Conservation (phyloP, 2,329 filamentous ascomycete species). For the Beauveria brongniartii region DNA sequence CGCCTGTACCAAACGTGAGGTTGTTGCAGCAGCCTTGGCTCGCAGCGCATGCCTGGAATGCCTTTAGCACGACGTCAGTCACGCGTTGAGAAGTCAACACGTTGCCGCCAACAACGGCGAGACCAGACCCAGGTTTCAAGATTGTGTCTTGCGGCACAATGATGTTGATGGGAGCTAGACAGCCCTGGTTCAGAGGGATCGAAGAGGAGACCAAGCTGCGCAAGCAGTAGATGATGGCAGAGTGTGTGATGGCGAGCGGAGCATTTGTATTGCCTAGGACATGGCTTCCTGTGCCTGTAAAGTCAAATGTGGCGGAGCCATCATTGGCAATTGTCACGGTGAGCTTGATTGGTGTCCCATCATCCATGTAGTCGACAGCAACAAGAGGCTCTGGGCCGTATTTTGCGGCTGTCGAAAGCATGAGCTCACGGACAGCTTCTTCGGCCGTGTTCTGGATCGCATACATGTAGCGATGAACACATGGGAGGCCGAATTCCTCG, state of each 20-base stretch:
- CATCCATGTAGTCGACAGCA: slow-evolving; percentile 64
- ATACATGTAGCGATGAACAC: slow-evolving; percentile 54
- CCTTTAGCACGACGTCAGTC: slow-evolving; percentile 74
- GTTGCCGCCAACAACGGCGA: slow-evolving; percentile 77
- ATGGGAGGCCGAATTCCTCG: slow-evolving; percentile 61
- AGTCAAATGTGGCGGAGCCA: slow-evolving; percentile 64
- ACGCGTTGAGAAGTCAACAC: slow-evolving; percentile 74
- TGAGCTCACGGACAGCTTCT: slow-evolving; percentile 22
- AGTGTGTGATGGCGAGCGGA: slow-evolving; percentile 26
- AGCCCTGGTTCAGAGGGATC: slow-evolving; percentile 82
- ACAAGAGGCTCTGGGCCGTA: slow-evolving; percentile 17
- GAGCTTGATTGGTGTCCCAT: slow-evolving; percentile 70
- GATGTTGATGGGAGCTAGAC: slow-evolving; percentile 67
- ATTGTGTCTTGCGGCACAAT: slow-evolving; percentile 65
- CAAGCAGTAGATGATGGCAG: slow-evolving; percentile 77
- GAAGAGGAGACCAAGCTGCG: slow-evolving; percentile 73
- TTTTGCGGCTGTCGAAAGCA: slow-evolving; percentile 15
- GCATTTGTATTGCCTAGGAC: slow-evolving; percentile 27
- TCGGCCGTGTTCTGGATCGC: slow-evolving; percentile 35
- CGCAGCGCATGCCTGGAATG: slow-evolving; percentile 72
- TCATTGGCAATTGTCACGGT: slow-evolving; percentile 66
- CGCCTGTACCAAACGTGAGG: slow-evolving; percentile 75
- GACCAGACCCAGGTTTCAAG: slow-evolving; percentile 65
- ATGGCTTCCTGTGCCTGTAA: slow-evolving; percentile 24
- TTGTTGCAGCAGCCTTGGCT: slow-evolving; percentile 79